Evolutionary conservation across 352 stramenopile species (phyloP).

Genomic region (Phytophthora agathidicida): DNA sequence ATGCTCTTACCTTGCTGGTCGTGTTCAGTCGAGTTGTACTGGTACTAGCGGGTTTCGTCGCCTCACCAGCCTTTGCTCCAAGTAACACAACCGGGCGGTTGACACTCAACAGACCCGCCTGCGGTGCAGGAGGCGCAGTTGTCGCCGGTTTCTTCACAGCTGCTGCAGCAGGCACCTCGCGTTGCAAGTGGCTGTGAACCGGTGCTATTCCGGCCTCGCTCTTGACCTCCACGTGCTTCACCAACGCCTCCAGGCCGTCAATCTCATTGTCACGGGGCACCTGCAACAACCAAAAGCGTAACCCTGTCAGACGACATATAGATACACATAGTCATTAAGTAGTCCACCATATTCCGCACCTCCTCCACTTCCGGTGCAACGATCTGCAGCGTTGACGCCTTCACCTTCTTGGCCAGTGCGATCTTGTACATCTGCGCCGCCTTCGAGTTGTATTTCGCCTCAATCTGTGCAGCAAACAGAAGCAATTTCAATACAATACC

Average conservation of each 20-base stretch:
- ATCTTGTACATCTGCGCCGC: constrained; percentile 90
- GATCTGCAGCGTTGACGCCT: constrained; percentile 69
- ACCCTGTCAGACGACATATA: too few relatives aligned
- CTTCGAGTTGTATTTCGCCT: constrained; percentile 93
- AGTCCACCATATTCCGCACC: constrained; percentile 20
- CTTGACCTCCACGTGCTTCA: constrained; percentile 76
- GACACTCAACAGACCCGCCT: constrained; percentile 52
- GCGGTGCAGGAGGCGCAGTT: constrained; percentile 23
- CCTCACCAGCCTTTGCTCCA: constrained; percentile 51
- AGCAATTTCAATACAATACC: neutral
- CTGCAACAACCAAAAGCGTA: constrained; percentile 23
- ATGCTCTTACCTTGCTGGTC: constrained; percentile 62
- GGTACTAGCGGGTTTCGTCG: constrained; percentile 38
- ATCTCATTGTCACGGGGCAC: constrained; percentile 45
- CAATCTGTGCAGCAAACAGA: constrained; percentile 59
- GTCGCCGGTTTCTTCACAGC: constrained; percentile 23
- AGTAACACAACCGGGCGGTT: constrained; percentile 79
- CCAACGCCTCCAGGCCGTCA: constrained; percentile 80
- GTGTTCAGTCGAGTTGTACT: constrained; percentile 63
- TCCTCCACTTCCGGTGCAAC: constrained; percentile 39
- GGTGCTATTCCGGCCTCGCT: constrained; percentile 35
- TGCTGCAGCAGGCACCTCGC: constrained; percentile 32
- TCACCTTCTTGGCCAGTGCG: constrained; percentile 85
- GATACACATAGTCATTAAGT: too few relatives aligned
- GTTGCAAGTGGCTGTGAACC: constrained; percentile 59